Evolutionary conservation across 495 filamentous ascomycete genomes (phyloP), one percentile per base, ranked within the genome.

Genomic region (Cercophora newfieldiana): DNA sequence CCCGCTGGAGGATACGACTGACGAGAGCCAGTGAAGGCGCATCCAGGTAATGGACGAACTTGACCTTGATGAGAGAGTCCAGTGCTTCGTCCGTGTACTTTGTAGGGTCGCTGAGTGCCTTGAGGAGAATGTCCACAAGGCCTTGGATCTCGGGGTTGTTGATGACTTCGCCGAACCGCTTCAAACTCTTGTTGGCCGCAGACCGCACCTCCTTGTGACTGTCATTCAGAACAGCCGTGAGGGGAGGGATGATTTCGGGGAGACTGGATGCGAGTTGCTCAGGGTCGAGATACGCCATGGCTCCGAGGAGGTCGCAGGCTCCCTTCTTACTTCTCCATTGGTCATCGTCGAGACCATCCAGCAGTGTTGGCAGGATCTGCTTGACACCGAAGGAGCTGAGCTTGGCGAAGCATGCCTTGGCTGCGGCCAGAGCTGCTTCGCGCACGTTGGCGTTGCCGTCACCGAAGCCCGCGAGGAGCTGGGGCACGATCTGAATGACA

Each of bases 261-360:
- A 99, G 78, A 72, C 93, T 97, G 61, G 90, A 85, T 1, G 95
- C 93, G 18, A 99, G 83, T 72, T 98, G 95, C 63, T 97, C 88
- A 6, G 95, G 95, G 71, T 97, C 94, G 19, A 99, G 85, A 74
- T 99, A 98, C 10, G 95, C 96, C 94, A 98, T 98, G 62, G 94
- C 94, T 72, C 95, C 95, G 21, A 99, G 85, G 10, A 96, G 85
- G 71, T 99, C 95, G 70, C 95, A 98, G 60, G 95, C 95, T 68
- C 95, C 95, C 79, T 97, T 97, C 75, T 99, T 97, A 79, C 92
- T 97, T 70, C 95, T 88, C 95, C 95, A 99, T 74, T 97, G 95
- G 30, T 90, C 86, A 57, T 99, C 96, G 63, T 97, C 93, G 14
- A 99, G 87, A 54, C 95, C 96, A 67, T 97, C 90, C 22, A 99